Evolutionary conservation across 1,284 basidiomycete species (phyloP).

Genomic region (Hypsizygus ulmarius): DNA sequence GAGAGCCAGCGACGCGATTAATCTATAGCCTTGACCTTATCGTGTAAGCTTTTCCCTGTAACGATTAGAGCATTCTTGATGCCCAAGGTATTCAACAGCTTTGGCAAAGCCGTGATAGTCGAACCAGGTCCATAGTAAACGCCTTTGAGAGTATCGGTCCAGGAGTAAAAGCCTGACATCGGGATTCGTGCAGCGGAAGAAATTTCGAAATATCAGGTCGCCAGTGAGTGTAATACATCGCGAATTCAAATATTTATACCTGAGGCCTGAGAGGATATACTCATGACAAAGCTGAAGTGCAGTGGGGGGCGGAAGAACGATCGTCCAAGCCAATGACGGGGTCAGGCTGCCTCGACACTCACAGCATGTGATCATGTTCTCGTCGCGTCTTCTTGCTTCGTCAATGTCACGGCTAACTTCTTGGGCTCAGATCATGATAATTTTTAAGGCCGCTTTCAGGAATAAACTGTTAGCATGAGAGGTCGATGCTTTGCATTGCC

Average conservation of each 20-base stretch:
- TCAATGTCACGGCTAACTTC: too few relatives aligned
- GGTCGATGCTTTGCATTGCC: too few relatives aligned
- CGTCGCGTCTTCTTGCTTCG: too few relatives aligned
- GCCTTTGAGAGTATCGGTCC: conserved; percentile 61
- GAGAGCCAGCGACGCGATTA: conserved; percentile 1
- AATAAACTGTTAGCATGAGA: too few relatives aligned
- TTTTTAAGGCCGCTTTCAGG: too few relatives aligned
- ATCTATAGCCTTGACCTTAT: conserved; percentile 45
- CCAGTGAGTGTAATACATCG: not conserved
- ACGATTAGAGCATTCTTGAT: conserved; percentile 65
- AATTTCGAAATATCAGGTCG: conserved; percentile 1
- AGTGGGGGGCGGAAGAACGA: too few relatives aligned
- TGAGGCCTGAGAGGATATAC: not conserved
- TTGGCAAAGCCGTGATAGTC: conserved; percentile 57
- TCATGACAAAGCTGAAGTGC: not conserved
- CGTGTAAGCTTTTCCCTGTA: conserved; percentile 65
- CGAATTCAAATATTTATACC: not conserved
- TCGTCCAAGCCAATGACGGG: not conserved
- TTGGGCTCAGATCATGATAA: too few relatives aligned
- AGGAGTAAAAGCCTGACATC: conserved; percentile 56
- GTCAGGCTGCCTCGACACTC: not conserved
- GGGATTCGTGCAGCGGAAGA: conserved; percentile 6
- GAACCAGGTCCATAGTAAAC: conserved; percentile 70
- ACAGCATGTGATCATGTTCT: too few relatives aligned
- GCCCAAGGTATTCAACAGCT: conserved; percentile 51